Evolutionary conservation across 106 monocot genomes (phyloP).

Genomic region (Dendrobium catenatum): DNA sequence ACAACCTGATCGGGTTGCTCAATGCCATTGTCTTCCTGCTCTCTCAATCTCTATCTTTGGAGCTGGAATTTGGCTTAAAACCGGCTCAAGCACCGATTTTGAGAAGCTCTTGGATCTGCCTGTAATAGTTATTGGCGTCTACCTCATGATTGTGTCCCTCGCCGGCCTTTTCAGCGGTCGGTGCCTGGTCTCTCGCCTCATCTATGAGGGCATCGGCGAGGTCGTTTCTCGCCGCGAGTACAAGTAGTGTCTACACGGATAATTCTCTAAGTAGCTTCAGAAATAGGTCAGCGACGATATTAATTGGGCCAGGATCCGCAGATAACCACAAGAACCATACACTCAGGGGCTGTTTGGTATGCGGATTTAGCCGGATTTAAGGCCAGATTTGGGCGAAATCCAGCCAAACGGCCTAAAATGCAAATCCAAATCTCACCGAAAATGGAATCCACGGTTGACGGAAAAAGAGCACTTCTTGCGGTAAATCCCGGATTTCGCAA

Average conservation of each 20-base stretch:
- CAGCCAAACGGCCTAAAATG: too few species aligned
- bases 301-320: conserved; percentile 57
- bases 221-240: conserved; percentile 46
- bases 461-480: too few species aligned
- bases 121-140: conserved; percentile 41
- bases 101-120: conserved; percentile 55
- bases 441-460: too few species aligned
- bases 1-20: conserved; percentile 55
- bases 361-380: too few species aligned
- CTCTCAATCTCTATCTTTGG: conserved; percentile 60
- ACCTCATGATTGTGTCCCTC: conserved; percentile 59
- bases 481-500: too few species aligned
- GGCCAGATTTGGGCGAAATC: too few species aligned
- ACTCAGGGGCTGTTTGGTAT: too few species aligned
- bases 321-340: conserved; percentile 19
- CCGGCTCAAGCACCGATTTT: conserved; percentile 42
- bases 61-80: conserved; percentile 48
- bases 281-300: conserved; percentile 34
- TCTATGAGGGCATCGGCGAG: conserved; percentile 74
- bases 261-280: conserved; percentile 73
- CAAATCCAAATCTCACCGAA: too few species aligned
- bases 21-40: conserved; percentile 43
- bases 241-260: conserved; percentile 64
- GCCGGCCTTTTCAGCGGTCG: conserved; percentile 65
- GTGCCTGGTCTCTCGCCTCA: conserved; percentile 49